Conservation (phyloP, 805 yeast genomes). For the Groenewaldozyma salmanticensis region DNA sequence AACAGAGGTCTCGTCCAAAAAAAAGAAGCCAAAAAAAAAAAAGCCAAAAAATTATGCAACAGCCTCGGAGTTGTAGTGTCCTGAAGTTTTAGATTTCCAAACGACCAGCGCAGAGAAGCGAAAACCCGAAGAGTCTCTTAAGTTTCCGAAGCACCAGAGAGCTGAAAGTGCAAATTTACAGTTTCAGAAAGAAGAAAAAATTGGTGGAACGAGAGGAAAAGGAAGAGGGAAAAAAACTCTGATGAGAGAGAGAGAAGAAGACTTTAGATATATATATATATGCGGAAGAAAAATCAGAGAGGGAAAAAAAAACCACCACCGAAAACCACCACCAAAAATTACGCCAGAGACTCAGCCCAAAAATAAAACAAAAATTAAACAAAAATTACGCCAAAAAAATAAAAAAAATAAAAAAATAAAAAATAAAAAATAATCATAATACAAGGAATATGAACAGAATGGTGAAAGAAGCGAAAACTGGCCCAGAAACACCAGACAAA, state of each 20-base stretch:
- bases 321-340: not conserved
- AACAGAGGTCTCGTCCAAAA: not conserved
- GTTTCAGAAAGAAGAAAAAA: not conserved
- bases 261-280: no score
- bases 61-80: not conserved
- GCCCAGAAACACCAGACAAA: no score
- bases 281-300: not conserved
- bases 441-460: no score
- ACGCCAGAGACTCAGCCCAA: not conserved
- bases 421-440: conserved; percentile 1
- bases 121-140: not conserved
- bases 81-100: not conserved
- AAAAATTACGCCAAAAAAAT: not conserved
- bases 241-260: not conserved
- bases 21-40: not conserved
- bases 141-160: not conserved
- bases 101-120: not conserved
- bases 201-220: not conserved
- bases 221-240: not conserved
- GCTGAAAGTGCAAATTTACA: not conserved
- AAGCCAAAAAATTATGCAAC: no score
- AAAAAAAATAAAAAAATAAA: conserved; percentile 3
- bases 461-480: no score
- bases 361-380: no score
- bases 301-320: not conserved